Base-by-base conservation (phyloP, 2,329 filamentous ascomycete species). In the Fusarium mexicanum region DNA sequence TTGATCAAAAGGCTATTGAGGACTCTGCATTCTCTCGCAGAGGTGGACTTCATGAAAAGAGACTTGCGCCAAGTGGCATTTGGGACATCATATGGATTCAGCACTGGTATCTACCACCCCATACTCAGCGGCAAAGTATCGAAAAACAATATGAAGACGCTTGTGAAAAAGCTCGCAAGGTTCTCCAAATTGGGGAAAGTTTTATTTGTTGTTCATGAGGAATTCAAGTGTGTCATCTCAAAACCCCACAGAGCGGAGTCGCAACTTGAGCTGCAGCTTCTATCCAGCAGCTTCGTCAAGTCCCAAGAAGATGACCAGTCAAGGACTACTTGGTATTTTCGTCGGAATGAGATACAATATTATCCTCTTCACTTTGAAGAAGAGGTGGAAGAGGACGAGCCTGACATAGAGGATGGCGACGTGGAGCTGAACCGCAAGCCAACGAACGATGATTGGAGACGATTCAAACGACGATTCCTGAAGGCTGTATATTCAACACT, bases 401-500 rank as follows among this genome's bases (percentile, higher is more conserved):
- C 54, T 50, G 67, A 67, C n/a, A 40, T 51, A 31, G 38, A 76
- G 31, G 69, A 72, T n/a, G 72, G 70, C 17, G 64, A 43, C 43
- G 48, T 64, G 48, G 55, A 67, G 29, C 62, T 69, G 43, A 71
- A 71, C 41, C 68, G 66, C 22, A 72, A 63, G 37, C 72, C 76
- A 26, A 76, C 76, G n/a, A 71, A 76, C 40, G 65, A 71, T 13
- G 71, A 76, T 55, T 69, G 69, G 74, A 65, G 65, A 53, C 76
- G 67, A 18, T 77, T 71, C 35, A 74, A 73, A 53, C 59, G 61
- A 37, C 67, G 71, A 17, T 73, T 76, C 48, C 46, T 77, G 33
- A 68, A 66, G 43, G 72, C 75, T 38, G 57, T 69, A 26, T 57
- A 64, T 43, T 55, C 67, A 44, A 65, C 68, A n/a, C 24, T 47